A percentile compares a stretch with the other conserved stretches of the same genome.
These are phyloP conservation scores for Populus hybrid DNA, from an alignment of 441 rosid species.

Conservation along the genomic window DNA sequence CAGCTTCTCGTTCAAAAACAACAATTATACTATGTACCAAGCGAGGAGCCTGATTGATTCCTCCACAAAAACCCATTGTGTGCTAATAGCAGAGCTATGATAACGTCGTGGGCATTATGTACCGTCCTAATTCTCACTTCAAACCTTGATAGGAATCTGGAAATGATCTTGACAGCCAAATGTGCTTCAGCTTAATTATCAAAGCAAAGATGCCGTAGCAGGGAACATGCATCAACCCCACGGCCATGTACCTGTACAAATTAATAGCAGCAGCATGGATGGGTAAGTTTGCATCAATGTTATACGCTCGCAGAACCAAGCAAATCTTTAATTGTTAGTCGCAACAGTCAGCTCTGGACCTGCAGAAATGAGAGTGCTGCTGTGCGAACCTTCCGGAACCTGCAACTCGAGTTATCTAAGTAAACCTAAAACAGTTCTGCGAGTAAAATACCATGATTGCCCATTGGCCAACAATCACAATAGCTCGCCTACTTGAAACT, in stretches of 20 bases:
- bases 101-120: not conserved
- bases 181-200: slow-evolving; percentile 53
- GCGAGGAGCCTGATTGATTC: not conserved
- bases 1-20: not conserved
- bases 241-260: slow-evolving; percentile 69
- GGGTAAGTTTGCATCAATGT: slow-evolving; percentile 6
- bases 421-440: no score
- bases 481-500: no score
- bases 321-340: not conserved
- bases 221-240: slow-evolving; percentile 59
- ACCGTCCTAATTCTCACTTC: slow-evolving; percentile 16
- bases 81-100: not conserved
- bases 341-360: not conserved
- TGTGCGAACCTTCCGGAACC: not conserved
- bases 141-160: slow-evolving; percentile 37
- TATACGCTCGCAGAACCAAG: no score
- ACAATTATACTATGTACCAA: not conserved
- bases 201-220: slow-evolving; percentile 62
- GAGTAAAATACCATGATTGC: no score
- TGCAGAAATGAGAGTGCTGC: not conserved
- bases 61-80: not conserved
- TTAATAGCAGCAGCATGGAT: not conserved
- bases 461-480: no score
- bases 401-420: no score
- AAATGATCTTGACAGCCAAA: slow-evolving; percentile 47